Evolutionary conservation across 371 early-diverging fungal species (phyloP).

Genomic region (Dichotomocladium elegans): DNA sequence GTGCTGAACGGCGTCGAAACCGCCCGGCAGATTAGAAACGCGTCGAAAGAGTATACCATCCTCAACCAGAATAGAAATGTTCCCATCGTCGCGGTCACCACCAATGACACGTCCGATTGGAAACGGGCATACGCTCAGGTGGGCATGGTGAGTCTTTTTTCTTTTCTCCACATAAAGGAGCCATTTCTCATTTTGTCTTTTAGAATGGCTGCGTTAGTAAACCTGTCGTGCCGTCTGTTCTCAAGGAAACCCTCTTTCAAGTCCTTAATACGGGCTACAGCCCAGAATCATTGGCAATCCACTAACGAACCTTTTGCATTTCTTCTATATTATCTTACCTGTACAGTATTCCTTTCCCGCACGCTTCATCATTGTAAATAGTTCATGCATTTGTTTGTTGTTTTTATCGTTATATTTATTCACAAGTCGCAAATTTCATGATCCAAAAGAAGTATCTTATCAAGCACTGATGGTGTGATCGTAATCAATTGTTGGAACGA

Average conservation of each 20-base stretch:
- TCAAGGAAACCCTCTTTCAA: slow-evolving; percentile 27
- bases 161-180: background rate
- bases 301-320: background rate
- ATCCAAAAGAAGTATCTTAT: slow-evolving; percentile 1
- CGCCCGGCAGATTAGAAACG: slow-evolving; percentile 34
- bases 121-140: slow-evolving; percentile 8
- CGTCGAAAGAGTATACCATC: slow-evolving; percentile 32
- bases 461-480: slow-evolving; percentile 81
- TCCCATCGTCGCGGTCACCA: slow-evolving; percentile 71
- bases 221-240: slow-evolving; percentile 29
- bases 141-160: slow-evolving; percentile 19
- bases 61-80: slow-evolving; percentile 46
- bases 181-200: background rate
- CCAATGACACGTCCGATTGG: slow-evolving; percentile 39
- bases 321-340: background rate
- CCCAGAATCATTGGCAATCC: slow-evolving; percentile 9
- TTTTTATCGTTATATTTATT: slow-evolving; percentile 4
- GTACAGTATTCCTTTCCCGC: no score
- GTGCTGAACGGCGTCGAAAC: slow-evolving; percentile 53
- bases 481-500: slow-evolving; percentile 97
- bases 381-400: slow-evolving; percentile 5
- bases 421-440: no score
- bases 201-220: slow-evolving; percentile 51
- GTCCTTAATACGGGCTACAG: slow-evolving; percentile 25
- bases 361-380: background rate